Percentiles rank a stretch among this genome's conserved stretches.
Conservation (phyloP, 345 rosid species). For the Hibiscus mutabilis region DNA sequence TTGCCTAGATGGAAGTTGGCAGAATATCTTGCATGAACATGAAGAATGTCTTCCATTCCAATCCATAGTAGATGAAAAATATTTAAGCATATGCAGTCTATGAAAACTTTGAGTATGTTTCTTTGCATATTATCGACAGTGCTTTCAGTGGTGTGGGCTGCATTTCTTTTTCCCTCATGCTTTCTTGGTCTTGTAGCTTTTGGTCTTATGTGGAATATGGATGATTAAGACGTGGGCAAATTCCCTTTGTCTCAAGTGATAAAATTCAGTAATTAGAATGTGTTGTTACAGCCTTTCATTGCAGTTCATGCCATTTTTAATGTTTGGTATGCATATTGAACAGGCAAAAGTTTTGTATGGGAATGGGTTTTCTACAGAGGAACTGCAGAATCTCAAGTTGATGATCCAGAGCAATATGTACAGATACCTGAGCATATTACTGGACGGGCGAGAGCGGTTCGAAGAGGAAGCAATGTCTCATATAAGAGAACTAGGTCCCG, state of each 20-base stretch:
- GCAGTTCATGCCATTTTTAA: neutral
- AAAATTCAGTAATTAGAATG: neutral
- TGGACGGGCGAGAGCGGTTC: constrained; percentile 94
- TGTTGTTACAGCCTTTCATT: neutral
- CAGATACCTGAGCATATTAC: constrained; percentile 84
- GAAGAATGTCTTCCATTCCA: neutral
- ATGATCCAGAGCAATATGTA: constrained; percentile 98
- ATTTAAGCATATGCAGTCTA: neutral
- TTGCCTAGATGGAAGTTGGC: neutral
- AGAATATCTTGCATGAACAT: neutral
- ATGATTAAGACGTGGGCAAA: neutral
- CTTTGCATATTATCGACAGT: neutral
- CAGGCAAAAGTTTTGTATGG: constrained; percentile 97
- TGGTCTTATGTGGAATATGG: neutral
- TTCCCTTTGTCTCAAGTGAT: neutral
- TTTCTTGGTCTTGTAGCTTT: neutral
- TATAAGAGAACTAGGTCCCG: constrained; percentile 28
- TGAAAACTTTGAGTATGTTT: neutral
- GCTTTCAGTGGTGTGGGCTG: neutral
- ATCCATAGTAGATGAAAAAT: neutral
- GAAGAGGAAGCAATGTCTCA: constrained; percentile 78
- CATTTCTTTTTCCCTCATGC: neutral
- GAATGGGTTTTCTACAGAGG: constrained; percentile 68
- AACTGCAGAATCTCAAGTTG: constrained; percentile 79
- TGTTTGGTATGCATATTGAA: constrained; percentile 16